Conservation (phyloP, 2,329 filamentous ascomycete genomes). For the Pseudogymnoascus sp. region DNA sequence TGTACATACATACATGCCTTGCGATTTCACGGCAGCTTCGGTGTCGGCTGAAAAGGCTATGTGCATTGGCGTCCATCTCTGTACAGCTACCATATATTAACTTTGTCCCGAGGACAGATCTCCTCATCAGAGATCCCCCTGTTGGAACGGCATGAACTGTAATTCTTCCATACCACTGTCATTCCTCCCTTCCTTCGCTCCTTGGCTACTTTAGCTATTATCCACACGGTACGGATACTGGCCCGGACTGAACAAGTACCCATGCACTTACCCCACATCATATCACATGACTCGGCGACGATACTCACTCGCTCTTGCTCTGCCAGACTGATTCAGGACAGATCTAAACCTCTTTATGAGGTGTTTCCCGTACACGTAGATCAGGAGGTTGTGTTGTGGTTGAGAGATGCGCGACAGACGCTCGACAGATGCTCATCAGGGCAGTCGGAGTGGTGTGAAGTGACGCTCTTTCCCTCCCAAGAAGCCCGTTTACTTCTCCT, state of each 20-base stretch:
- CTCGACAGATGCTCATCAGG: not conserved
- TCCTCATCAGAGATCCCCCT: not conserved
- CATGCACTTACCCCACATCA: not conserved
- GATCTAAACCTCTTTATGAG: not conserved
- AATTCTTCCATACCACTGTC: not conserved
- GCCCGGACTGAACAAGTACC: not conserved
- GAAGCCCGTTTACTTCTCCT: not conserved
- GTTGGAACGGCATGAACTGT: not conserved
- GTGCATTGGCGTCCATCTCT: not conserved
- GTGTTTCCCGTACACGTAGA: not conserved
- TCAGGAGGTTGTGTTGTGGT: not conserved
- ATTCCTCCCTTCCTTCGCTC: not conserved
- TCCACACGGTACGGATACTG: slow-evolving; percentile 2
- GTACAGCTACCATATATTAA: not conserved
- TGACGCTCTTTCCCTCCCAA: not conserved
- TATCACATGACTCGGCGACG: not conserved
- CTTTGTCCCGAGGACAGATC: slow-evolving; percentile 1
- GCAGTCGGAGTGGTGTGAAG: not conserved
- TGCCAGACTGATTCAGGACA: not conserved
- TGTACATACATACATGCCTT: not conserved
- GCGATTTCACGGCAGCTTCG: not conserved
- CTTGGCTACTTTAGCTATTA: not conserved
- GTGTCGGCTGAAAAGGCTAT: not conserved
- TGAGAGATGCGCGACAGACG: not conserved
- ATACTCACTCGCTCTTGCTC: not conserved